Base-by-base conservation (phyloP, 352 stramenopile genomes). In the Globisporangium paddicum region DNA sequence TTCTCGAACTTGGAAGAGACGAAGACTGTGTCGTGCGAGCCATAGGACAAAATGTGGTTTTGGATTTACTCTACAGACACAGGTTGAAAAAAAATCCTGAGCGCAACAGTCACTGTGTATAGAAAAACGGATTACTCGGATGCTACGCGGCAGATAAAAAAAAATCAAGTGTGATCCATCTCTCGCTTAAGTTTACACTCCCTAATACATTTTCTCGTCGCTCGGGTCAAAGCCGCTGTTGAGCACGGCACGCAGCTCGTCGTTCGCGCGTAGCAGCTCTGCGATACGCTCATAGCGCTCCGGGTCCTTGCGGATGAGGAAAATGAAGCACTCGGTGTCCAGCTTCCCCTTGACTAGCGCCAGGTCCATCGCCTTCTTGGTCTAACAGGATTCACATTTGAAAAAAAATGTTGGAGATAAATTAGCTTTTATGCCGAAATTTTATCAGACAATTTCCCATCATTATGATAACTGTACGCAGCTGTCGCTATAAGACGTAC, bases 161-260 rank as follows among this genome's bases (percentile, higher is more conserved):
- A 25, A 32, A 53, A 53, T 53, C 47, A 53, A 53, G 47, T 53
- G 26, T 14, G n/a, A 40, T 53, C 47, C 47, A 40, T 50, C 23
- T 56, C 30, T 32, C 26, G 11, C 26, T 25, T n/a, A 45, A 42
- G 16, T 58, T 41, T 14, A 38, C 11, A 5, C 16, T n/a, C 1
- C 21, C 70, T 61, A 92, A 55, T 90, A 93, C 77, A 90, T 89
- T 45, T 94, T 94, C 71, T 95, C 86, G 54, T 95, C 83, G 62
- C 80, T 88, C 35, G 86, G 86, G 61, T 95, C 86, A 58, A 95
- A 95, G 55, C 86, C 86, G 53, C 86, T 95, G 63, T 95, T 95
- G 50, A 95, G 80, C 30, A 86, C 83, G 40, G 74, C 81, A 40
- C 84, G 82, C 60, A 95, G 87, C 65, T 93, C 80, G 69, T 93